A percentile compares a stretch with the other conserved stretches of the same genome.
Conservation (phyloP, 2,329 filamentous ascomycete genomes). For the Didymosphaeria variabile region DNA sequence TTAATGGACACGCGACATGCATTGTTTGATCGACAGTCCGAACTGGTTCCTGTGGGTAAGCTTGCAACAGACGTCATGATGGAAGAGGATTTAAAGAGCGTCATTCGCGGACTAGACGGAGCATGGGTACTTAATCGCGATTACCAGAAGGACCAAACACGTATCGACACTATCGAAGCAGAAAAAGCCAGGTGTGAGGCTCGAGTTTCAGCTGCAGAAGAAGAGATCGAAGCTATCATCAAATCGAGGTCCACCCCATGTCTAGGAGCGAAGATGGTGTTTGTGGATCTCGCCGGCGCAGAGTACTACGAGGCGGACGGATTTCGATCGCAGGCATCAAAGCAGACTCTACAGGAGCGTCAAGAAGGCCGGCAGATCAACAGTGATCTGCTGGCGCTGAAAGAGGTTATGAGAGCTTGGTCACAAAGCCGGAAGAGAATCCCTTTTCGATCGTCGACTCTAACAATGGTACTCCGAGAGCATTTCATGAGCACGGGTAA, state of each 20-base stretch:
- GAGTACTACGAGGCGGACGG: conserved; percentile 49
- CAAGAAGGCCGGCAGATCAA: conserved; percentile 57
- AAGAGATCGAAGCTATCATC: conserved; percentile 36
- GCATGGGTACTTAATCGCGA: conserved; percentile 49
- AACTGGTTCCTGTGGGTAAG: conserved; percentile 57
- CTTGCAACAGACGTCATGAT: conserved; percentile 53
- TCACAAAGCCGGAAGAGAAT: conserved; percentile 46
- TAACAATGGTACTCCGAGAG: conserved; percentile 56
- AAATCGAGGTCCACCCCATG: conserved; percentile 31
- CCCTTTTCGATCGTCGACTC: conserved; percentile 53
- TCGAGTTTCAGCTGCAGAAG: conserved; percentile 48
- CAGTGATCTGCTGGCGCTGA: conserved; percentile 55
- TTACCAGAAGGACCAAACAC: conserved; percentile 46
- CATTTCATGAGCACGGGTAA: conserved; percentile 45
- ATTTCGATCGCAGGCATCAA: conserved; percentile 24
- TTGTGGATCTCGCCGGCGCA: conserved; percentile 58
- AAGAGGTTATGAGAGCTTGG: conserved; percentile 58
- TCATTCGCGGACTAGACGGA: conserved; percentile 44
- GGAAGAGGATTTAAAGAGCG: conserved; percentile 47
- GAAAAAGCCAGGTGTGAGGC: conserved; percentile 50
- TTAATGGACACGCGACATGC: conserved; percentile 51
- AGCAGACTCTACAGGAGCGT: conserved; percentile 51
- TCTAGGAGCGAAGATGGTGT: conserved; percentile 54
- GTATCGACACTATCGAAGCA: conserved; percentile 53
- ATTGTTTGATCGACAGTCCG: conserved; percentile 54